Base-by-base conservation (phyloP, 345 rosid genomes). In the Eucalyptus melliodora region DNA sequence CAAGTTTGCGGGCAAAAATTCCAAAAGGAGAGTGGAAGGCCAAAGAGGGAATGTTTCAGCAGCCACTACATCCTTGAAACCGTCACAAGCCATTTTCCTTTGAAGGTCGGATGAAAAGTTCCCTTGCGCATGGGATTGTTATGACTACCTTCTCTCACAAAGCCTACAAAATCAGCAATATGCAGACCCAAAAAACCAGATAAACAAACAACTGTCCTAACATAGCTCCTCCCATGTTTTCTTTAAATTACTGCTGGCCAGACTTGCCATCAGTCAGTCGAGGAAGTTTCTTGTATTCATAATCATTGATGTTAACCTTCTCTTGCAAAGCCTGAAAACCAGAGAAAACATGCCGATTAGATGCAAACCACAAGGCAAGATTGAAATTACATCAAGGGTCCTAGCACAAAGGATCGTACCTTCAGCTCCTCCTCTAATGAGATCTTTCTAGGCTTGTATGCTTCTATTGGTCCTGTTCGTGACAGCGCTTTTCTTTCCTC, bases 221-320 rank as follows among this genome's bases (percentile, higher is more conserved):
- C 27, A 40, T 77, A 77, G 47, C 47, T 77, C 47, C 15, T 21
- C 85, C 83, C 85, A 11, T 77, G 85, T 77, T 77, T 77, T 40
- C 47, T 40, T 37, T 40, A 83, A 69, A 14, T 83, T 80, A 49
- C 87, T 37, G 47, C 91, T 93, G 93, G 89, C 82, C 88, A 82
- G 92, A 95, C 83, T 92, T 92, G 92, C 94, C 93, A 89, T 97
- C 98, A 92, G 89, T 94, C 34, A 93, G 96, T 94, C 90, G 94
- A 21, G 99, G 99, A 91, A 97, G 96, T 92, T 90, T 95, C 93
- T 95, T 95, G 94, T 98, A 95, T 93, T 97, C 98, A 9, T 94
- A 97, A 51, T 94, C 62, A 93, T 96, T 93, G 89, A 94, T 98
- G 92, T 97, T 95, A 86, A 98, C 93, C 93, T 98, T 97, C 91